Base-by-base conservation (phyloP, 2,329 filamentous ascomycete genomes). In the Exophiala aquamarina region DNA sequence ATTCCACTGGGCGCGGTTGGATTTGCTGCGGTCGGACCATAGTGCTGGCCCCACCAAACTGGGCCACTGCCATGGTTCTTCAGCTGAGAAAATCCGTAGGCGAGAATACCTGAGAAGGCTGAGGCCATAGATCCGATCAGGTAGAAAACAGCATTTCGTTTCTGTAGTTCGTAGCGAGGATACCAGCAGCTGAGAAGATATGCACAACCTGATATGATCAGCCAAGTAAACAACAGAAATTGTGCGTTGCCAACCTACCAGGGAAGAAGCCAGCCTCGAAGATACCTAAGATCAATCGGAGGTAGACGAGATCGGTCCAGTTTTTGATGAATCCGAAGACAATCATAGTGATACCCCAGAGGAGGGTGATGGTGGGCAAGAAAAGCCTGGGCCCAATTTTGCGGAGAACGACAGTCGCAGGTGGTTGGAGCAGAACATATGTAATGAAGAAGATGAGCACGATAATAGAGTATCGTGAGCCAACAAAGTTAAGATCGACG, bases 111-210 rank as follows among this genome's bases (percentile, higher is more conserved):
- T 10, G 51, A 41, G 26, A 57, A 57, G 8, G 74, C 74, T 14
- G 70, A 71, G 0, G 73, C 69, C 40, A 77, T 65, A 36, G 66
- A 69, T 33, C 72, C 74, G 44, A 76, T 72, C 29, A 74, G 62
- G 54, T 77, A 77, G 63, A 77, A 78, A 13, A 72, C 58, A 1
- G 70, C 64, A 56, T 69, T 69, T 19, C 70, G 63, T 54, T 65
- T 63, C 29, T 69, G 57, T 10, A 59, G 49, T 26, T 59, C 57
- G 26, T 58, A 59, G 28, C 57, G 55, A 0, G 82, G 83, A 60
- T 86, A 87, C 84, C 84, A 89, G 28, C 82, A 86, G 50, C 79
- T 84, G n/a, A 89, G 75, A 4, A 89, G 70, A 60, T 87, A 89
- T 0, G 86, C 82, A 41, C 79, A 84, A 41, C 79, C 79, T 0